Evolutionary conservation across 2,329 filamentous ascomycete species (phyloP), one percentile per base, ranked within the genome.

Genomic region (Ilyonectria destructans): DNA sequence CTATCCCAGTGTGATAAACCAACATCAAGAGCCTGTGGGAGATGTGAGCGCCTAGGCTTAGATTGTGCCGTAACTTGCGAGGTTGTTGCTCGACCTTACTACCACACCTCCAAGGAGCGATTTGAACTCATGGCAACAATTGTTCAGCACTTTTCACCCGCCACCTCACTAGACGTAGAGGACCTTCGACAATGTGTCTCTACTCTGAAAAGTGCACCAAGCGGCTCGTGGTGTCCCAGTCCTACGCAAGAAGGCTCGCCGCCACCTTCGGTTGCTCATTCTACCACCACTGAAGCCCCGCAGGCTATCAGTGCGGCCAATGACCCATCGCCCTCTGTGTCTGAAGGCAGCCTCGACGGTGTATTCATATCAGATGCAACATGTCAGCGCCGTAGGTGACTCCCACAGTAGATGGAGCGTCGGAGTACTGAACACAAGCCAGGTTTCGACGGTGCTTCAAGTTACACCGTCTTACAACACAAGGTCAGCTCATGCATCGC

Each of bases 91-190:
- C 49, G 49, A 29, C 49, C 49, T 6, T 54, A 54, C 15, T 54
- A 54, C 26, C 49, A 54, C 49, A 54, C 49, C 2, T 54, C 49
- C 15, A 54, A 54, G 29, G 49, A 54, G 49, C 26, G 49, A 35
- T 54, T 54, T 10, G 49, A 54, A 19, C n/a, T 54, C 10, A 54
- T 54, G 49, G 49, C 49, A 31, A 54, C 23, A 54, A 54, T 54
- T 21, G 49, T 54, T 31, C 49, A 15, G 6, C 49, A 29, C 26
- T 33, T 54, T 54, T 29, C 49, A 7, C 49, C 49, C 6, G 49
- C 23, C 26, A 15, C 21, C 8, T 54, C 49, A n/a, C 17, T 54
- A 8, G 15, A 54, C 2, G 23, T 54, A n/a, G 26, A 35, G 9
- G 26, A 54, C 15, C 49, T 54, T n/a, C 49, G 49, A 31, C 23